These are phyloP conservation scores for Talaromyces piceae DNA, from an alignment of 2,329 filamentous ascomycete genomes.

Conservation along the genomic window DNA sequence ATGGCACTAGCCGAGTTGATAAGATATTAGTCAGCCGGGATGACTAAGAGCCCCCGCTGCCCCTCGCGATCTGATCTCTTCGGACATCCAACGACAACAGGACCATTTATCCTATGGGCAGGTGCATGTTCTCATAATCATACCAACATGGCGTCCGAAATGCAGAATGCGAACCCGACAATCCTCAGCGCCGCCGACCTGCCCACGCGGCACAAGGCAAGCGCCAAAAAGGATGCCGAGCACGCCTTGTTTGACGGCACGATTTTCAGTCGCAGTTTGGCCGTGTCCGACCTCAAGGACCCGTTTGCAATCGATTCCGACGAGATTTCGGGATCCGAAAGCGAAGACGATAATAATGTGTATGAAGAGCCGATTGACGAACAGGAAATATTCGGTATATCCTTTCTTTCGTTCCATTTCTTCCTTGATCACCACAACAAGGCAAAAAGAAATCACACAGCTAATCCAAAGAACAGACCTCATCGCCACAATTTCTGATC, in stretches of 20 bases:
- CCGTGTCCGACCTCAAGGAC: slow-evolving; percentile 43
- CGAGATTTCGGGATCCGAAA: slow-evolving; percentile 30
- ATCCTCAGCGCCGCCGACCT: slow-evolving; percentile 84
- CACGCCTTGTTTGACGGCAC: slow-evolving; percentile 15
- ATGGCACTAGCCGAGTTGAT: too few relatives aligned
- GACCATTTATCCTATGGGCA: too few relatives aligned
- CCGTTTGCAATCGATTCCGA: slow-evolving; percentile 37
- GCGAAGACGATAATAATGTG: slow-evolving; percentile 52
- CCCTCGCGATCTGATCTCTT: too few relatives aligned
- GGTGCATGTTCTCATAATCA: too few relatives aligned
- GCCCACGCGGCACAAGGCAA: slow-evolving; percentile 59
- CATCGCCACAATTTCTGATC: slow-evolving; percentile 89
- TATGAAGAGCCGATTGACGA: slow-evolving; percentile 81
- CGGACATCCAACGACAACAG: too few relatives aligned
- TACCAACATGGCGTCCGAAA: slow-evolving; percentile 26
- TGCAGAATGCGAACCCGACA: slow-evolving; percentile 68
- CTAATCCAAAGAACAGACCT: slow-evolving; percentile 54
- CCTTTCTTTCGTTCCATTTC: too few relatives aligned
- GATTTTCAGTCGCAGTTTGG: slow-evolving; percentile 47
- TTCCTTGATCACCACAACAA: too few relatives aligned
- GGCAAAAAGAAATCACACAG: neutral
- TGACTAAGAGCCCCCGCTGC: too few relatives aligned
- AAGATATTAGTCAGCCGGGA: too few relatives aligned
- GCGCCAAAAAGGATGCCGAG: slow-evolving; percentile 34
- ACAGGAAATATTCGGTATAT: slow-evolving; percentile 95